phyloP scores from a whole-genome alignment of 2,329 filamentous ascomycete species.

The Alternaria sp. region DNA sequence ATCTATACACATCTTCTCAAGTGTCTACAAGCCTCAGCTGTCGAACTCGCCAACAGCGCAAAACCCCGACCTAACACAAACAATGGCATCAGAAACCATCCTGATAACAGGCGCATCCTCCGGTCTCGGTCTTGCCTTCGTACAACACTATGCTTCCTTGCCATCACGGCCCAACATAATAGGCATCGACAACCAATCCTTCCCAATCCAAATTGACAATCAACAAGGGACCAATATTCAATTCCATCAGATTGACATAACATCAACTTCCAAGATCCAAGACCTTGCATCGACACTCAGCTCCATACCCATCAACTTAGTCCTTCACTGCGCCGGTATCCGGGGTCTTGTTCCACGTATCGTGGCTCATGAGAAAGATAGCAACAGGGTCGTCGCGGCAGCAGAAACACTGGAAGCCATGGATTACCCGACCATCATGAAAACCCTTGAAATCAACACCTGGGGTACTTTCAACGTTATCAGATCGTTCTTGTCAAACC shows the following conservation, averaged over 20 bases:
- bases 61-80: neutral
- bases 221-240: constrained; percentile 7
- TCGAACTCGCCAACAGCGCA: neutral
- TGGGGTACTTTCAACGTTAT: constrained; percentile 55
- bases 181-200: constrained; percentile 31
- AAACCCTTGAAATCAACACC: constrained; percentile 54
- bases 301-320: constrained; percentile 45
- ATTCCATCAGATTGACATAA: constrained; percentile 24
- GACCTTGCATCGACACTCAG: constrained; percentile 22
- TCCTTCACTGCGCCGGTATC: constrained; percentile 58
- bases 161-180: constrained; percentile 23
- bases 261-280: constrained; percentile 5
- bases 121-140: constrained; percentile 80
- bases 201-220: neutral
- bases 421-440: constrained; percentile 50
- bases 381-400: constrained; percentile 42
- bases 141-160: constrained; percentile 34
- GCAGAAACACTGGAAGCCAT: constrained; percentile 55
- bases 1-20: neutral
- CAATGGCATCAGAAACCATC: constrained; percentile 63
- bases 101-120: constrained; percentile 94
- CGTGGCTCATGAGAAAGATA: constrained; percentile 21
- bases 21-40: neutral
- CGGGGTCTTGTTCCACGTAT: constrained; percentile 53
- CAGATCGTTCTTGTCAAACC: constrained; percentile 48